These are phyloP conservation scores for Aspergillus uvarum DNA, from an alignment of 2,329 filamentous ascomycete genomes.

Conservation along the genomic window DNA sequence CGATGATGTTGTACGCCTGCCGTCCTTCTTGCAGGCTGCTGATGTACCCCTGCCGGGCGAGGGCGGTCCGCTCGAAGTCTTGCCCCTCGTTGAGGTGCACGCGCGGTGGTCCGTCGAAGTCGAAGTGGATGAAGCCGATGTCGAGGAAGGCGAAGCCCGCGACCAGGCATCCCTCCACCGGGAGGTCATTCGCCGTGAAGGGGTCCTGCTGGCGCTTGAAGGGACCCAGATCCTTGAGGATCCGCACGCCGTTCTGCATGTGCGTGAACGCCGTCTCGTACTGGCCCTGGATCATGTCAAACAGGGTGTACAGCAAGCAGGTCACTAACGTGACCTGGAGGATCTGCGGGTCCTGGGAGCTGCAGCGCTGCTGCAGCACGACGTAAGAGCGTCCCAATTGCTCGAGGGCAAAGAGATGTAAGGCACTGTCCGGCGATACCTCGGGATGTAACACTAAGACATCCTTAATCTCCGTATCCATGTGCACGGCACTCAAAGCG, in stretches of 20 bases:
- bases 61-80: too few relatives aligned
- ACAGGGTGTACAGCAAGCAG: constrained; percentile 11
- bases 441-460: neutral
- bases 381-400: constrained; percentile 3
- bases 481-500: constrained; percentile 8
- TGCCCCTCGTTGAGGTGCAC: too few relatives aligned
- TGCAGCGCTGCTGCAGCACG: neutral
- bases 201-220: neutral
- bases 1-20: too few relatives aligned
- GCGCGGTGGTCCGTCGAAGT: too few relatives aligned
- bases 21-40: too few relatives aligned
- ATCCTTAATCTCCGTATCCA: neutral
- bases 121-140: too few relatives aligned
- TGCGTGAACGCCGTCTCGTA: constrained; percentile 11
- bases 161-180: constrained; percentile 4
- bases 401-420: constrained; percentile 10
- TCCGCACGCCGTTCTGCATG: constrained; percentile 4
- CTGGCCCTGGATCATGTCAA: constrained; percentile 4
- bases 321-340: constrained; percentile 4
- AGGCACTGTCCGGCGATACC: neutral
- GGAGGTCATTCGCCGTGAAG: neutral
- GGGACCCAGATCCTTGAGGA: constrained; percentile 2
- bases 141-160: neutral
- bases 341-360: constrained; percentile 10
- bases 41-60: too few relatives aligned